A percentile compares a stretch with the other conserved stretches of the same genome.
Conservation (phyloP, 139 green algal species). For the Haematococcus sp. region DNA sequence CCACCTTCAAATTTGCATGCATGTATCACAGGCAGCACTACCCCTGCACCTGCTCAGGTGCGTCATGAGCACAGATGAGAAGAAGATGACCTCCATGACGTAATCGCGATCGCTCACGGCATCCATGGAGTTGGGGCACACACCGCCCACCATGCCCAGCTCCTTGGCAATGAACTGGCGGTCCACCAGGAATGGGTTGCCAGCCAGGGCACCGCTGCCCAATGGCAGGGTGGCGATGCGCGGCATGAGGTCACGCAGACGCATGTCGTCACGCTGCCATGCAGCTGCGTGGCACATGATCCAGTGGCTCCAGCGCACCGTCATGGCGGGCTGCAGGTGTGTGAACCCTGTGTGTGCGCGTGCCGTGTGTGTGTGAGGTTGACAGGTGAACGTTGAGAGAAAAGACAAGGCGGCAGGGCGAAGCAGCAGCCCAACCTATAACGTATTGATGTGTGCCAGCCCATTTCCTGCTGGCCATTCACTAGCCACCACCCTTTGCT, state of each 20-base stretch:
- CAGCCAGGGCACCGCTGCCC: constrained; percentile 88
- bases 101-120: constrained; percentile 95
- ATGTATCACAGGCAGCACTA: too few species aligned
- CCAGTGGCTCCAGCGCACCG: constrained; percentile 94
- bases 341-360: constrained; percentile 76
- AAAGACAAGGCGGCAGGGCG: not conserved
- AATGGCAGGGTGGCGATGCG: constrained; percentile 89
- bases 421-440: not conserved
- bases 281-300: constrained; percentile 88
- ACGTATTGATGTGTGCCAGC: too few species aligned
- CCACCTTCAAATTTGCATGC: too few species aligned
- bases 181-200: constrained; percentile 96
- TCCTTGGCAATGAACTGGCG: constrained; percentile 71
- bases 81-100: constrained; percentile 89
- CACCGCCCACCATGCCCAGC: constrained; percentile 65
- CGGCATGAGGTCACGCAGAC: constrained; percentile 83
- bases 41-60: constrained; percentile 67
- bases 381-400: not conserved
- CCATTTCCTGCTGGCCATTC: too few species aligned
- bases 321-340: constrained; percentile 94
- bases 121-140: constrained; percentile 95
- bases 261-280: constrained; percentile 93
- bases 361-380: not conserved
- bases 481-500: too few species aligned
- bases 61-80: constrained; percentile 70